Percentiles rank a stretch among this genome's conserved stretches.
Conservation (phyloP, 2,329 filamentous ascomycete genomes). For the Neofusicoccum laricinum region DNA sequence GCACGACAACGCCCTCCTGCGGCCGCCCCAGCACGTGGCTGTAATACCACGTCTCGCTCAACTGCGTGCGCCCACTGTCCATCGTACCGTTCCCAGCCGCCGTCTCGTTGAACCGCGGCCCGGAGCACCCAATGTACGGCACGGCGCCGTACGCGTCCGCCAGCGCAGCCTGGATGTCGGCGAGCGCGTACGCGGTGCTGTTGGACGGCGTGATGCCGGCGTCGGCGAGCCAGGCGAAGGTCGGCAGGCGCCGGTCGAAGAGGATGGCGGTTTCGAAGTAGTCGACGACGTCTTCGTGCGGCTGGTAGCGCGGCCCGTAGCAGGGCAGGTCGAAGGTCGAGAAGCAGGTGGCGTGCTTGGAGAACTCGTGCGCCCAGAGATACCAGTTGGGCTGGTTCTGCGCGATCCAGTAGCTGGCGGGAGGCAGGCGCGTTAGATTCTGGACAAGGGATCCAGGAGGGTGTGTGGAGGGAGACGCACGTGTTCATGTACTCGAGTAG, state of each 20-base stretch:
- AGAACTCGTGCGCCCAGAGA: constrained; percentile 67
- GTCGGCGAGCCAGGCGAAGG: constrained; percentile 57
- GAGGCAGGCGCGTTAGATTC: neutral
- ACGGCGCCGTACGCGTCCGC: constrained; percentile 50
- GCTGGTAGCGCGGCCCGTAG: constrained; percentile 57
- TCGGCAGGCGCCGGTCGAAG: constrained; percentile 59
- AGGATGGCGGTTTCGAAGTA: constrained; percentile 60
- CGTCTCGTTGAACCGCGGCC: constrained; percentile 60
- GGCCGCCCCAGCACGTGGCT: constrained; percentile 57
- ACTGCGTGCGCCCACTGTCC: constrained; percentile 56
- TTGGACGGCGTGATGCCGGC: constrained; percentile 59
- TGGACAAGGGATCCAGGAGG: neutral
- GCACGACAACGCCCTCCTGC: constrained; percentile 50
- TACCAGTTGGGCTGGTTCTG: constrained; percentile 55
- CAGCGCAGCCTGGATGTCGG: constrained; percentile 52
- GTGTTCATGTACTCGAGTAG: constrained; percentile 65
- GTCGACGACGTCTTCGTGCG: constrained; percentile 60
- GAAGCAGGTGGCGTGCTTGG: constrained; percentile 67
- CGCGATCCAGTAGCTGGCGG: constrained; percentile 54
- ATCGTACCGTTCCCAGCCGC: constrained; percentile 52
- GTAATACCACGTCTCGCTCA: constrained; percentile 67
- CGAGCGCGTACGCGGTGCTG: constrained; percentile 54
- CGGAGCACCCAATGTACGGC: constrained; percentile 60
- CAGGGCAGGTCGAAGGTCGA: constrained; percentile 63
- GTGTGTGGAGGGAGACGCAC: constrained; percentile 22